phyloP scores from a whole-genome alignment of 2,329 filamentous ascomycete genomes.

The Stromatinia cepivora region DNA sequence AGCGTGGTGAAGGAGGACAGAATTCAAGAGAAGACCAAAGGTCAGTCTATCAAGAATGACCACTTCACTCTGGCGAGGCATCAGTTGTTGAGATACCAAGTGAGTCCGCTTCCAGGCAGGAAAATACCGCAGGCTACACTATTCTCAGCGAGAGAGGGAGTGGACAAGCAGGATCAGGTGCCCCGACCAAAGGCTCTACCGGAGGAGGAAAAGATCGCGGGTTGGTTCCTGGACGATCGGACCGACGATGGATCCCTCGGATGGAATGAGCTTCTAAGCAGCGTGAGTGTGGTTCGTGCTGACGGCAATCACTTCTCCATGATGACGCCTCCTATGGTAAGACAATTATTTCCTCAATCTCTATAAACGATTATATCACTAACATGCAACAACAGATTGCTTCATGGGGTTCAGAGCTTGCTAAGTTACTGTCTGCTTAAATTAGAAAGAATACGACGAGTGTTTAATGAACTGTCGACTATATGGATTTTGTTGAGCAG shows the following conservation, averaged over 20 bases:
- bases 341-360: too few relatives aligned
- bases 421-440: too few relatives aligned
- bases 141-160: constrained; percentile 72
- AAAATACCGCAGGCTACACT: constrained; percentile 60
- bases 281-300: constrained; percentile 21
- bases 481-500: too few relatives aligned
- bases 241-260: constrained; percentile 68
- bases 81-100: constrained; percentile 61
- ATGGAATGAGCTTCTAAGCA: constrained; percentile 48
- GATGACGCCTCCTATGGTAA: constrained; percentile 22
- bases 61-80: constrained; percentile 59
- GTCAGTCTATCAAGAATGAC: constrained; percentile 69
- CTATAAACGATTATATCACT: too few relatives aligned
- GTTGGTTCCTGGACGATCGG: constrained; percentile 71
- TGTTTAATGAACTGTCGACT: too few relatives aligned
- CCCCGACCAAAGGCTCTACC: constrained; percentile 54
- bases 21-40: constrained; percentile 50
- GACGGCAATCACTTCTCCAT: constrained; percentile 32
- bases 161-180: constrained; percentile 55
- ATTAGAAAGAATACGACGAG: too few relatives aligned
- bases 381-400: too few relatives aligned
- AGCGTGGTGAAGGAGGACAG: constrained; percentile 49
- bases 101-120: constrained; percentile 49
- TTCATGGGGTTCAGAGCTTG: too few relatives aligned
- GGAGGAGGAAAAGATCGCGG: constrained; percentile 53